Evolutionary conservation across 768 basidiomycete species (phyloP).

Genomic region (Trametes cingulata): DNA sequence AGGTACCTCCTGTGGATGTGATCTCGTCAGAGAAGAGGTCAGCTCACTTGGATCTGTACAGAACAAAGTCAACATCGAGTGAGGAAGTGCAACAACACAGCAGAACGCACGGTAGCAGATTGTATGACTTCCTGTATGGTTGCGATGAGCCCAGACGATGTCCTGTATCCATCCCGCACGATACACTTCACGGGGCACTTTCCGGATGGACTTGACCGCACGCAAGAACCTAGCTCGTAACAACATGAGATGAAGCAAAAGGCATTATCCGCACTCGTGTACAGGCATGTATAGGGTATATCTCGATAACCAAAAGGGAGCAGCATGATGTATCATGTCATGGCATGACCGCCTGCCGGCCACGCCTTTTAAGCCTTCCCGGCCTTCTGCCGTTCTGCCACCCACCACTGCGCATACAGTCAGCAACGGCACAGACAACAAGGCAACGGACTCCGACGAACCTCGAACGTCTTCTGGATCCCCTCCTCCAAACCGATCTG

Average conservation of each 20-base stretch:
- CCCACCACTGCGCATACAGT: constrained; percentile 20
- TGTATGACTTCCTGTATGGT: background rate
- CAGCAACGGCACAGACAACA: background rate
- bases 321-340: constrained; percentile 1
- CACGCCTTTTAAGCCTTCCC: constrained; percentile 17
- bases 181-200: too few species aligned
- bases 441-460: constrained; percentile 35
- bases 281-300: constrained; percentile 14
- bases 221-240: background rate
- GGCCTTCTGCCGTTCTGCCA: constrained; percentile 14
- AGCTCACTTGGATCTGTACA: constrained; percentile 14
- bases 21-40: too few species aligned
- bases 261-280: constrained; percentile 3
- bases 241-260: constrained; percentile 1
- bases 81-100: background rate
- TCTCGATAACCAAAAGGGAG: constrained; percentile 6
- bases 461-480: constrained; percentile 73
- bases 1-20: constrained; percentile 41
- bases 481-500: constrained; percentile 88
- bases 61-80: constrained; percentile 43
- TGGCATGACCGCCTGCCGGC: background rate
- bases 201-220: background rate
- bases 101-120: background rate
- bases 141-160: too few species aligned
- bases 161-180: too few species aligned